A percentile compares a stretch with the other conserved stretches of the same genome.
Evolutionary conservation across 1,284 basidiomycete species (phyloP).

Genomic region (Cryptococcus floricola): DNA sequence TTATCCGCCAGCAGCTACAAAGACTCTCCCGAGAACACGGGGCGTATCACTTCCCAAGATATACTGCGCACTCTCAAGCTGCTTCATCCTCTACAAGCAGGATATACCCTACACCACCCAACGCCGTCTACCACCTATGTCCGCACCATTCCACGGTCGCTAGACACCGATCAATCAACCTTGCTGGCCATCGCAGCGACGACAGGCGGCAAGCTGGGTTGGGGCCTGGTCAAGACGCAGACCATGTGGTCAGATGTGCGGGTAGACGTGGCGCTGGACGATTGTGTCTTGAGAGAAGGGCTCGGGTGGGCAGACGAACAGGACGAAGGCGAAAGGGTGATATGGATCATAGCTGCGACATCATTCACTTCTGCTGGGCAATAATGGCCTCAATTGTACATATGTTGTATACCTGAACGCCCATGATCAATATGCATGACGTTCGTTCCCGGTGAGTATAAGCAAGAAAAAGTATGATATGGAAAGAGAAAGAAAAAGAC

Average conservation of each 20-base stretch:
- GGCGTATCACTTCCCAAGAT: conserved; percentile 70
- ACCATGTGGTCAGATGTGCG: conserved; percentile 77
- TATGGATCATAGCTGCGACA: conserved; percentile 41
- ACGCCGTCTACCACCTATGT: conserved; percentile 28
- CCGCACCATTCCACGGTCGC: conserved; percentile 54
- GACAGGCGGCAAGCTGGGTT: conserved; percentile 62
- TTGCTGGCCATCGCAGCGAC: conserved; percentile 70
- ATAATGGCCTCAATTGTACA: neutral
- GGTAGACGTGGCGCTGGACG: conserved; percentile 71
- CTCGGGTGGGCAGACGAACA: conserved; percentile 93
- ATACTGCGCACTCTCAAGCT: conserved; percentile 80
- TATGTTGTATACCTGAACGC: neutral
- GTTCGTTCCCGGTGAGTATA: neutral
- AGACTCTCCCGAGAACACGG: neutral
- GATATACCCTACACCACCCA: conserved; percentile 72
- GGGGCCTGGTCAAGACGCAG: conserved; percentile 56
- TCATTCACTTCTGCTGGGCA: conserved; percentile 17
- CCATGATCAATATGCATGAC: neutral
- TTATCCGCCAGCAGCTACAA: neutral
- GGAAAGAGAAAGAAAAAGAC: neutral
- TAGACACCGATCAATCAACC: conserved; percentile 75
- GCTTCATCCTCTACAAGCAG: conserved; percentile 78
- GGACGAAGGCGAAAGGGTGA: conserved; percentile 52
- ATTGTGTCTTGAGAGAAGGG: conserved; percentile 84
- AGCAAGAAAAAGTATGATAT: neutral